Evolutionary conservation across 2,329 filamentous ascomycete species (phyloP).

Genomic region (Clarireedia hainanense): DNA sequence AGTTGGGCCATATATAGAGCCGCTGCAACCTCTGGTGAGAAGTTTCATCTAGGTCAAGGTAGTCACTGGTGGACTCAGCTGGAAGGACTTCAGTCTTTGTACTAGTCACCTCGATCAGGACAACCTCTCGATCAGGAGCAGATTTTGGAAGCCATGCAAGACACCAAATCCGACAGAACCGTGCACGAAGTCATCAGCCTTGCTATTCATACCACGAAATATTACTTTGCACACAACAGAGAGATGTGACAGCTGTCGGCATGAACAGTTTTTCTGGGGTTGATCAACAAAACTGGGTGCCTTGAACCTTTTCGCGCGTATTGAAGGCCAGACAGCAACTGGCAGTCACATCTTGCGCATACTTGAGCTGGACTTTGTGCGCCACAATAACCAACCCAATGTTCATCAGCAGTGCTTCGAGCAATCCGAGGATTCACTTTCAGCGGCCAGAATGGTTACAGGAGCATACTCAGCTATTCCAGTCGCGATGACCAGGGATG

Average conservation of each 20-base stretch:
- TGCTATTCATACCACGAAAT: too few relatives aligned
- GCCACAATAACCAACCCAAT: background rate
- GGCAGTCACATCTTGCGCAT: too few relatives aligned
- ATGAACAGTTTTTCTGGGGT: background rate
- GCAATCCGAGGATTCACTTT: background rate
- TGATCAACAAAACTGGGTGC: background rate
- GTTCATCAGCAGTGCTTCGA: background rate
- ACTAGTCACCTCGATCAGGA: background rate
- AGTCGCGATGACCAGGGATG: background rate
- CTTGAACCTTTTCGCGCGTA: background rate
- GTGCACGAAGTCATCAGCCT: background rate
- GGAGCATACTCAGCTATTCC: background rate
- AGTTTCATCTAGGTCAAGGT: conserved; percentile 1
- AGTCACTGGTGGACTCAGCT: conserved; percentile 19
- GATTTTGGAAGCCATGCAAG: background rate
- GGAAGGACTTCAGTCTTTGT: conserved; percentile 8
- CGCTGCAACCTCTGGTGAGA: background rate
- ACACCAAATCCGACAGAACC: background rate
- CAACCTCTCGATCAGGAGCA: background rate
- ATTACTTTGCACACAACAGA: conserved; percentile 13
- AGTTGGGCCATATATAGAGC: background rate
- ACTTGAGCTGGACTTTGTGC: background rate
- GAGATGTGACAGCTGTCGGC: background rate
- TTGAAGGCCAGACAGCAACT: background rate
- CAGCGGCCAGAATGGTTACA: background rate